Conservation (phyloP, 2,329 filamentous ascomycete genomes). For the Fusarium stilboides region DNA sequence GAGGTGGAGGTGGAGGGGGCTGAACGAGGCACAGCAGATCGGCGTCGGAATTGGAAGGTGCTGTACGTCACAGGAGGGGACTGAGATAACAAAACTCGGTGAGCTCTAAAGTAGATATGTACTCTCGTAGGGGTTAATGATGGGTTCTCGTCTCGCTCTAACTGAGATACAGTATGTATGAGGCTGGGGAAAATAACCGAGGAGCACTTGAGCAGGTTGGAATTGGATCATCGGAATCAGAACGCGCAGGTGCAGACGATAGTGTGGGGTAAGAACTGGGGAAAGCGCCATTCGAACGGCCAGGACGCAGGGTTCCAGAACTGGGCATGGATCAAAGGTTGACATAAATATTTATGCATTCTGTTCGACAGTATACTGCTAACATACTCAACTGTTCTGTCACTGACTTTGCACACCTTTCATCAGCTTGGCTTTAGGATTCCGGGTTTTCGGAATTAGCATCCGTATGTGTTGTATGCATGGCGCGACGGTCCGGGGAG, state of each 20-base stretch:
- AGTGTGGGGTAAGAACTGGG: constrained; percentile 48
- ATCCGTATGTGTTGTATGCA: background rate
- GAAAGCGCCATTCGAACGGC: constrained; percentile 27
- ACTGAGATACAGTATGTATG: constrained; percentile 1
- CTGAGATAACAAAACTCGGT: background rate
- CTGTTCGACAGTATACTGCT: background rate
- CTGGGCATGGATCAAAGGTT: background rate
- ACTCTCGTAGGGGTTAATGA: background rate
- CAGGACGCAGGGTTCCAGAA: constrained; percentile 22
- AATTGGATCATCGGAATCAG: constrained; percentile 27
- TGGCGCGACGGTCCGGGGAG: background rate
- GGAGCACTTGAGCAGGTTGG: constrained; percentile 32
- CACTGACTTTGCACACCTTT: background rate
- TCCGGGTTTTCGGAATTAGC: background rate
- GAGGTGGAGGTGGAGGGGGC: constrained; percentile 26
- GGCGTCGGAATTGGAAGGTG: constrained; percentile 29
- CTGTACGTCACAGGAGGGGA: constrained; percentile 1
- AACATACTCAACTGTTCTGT: background rate
- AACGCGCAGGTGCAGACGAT: constrained; percentile 23
- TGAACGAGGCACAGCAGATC: constrained; percentile 39
- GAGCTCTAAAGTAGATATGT: background rate
- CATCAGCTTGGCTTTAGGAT: background rate
- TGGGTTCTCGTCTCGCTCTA: background rate
- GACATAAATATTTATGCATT: constrained; percentile 4
- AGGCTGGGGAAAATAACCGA: constrained; percentile 35